Evolutionary conservation across 2,329 filamentous ascomycete genomes (phyloP).

Genomic region (Fusarium papillatum): DNA sequence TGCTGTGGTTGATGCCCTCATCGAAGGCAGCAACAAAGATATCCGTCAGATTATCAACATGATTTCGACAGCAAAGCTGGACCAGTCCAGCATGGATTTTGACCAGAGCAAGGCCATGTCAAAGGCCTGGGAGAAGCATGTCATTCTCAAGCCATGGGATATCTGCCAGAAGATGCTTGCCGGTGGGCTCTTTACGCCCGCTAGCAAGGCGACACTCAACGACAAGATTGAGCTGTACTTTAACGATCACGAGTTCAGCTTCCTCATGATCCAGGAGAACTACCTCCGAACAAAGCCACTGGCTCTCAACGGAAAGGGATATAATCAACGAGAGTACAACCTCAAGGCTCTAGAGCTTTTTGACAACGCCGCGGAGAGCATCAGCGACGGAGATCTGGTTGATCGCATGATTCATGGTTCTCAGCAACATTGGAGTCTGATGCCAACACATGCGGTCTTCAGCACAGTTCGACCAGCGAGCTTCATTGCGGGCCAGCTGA

Average conservation of each 20-base stretch:
- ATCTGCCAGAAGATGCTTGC: constrained; percentile 94
- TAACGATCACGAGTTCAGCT: constrained; percentile 98
- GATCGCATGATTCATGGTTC: constrained; percentile 99
- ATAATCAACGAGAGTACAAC: constrained; percentile 75
- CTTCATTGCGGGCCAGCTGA: constrained; percentile 84
- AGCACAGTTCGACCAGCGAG: constrained; percentile 94
- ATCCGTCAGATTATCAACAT: constrained; percentile 99
- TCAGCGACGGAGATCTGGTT: constrained; percentile 96
- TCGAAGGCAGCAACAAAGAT: constrained; percentile 95
- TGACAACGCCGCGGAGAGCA: constrained; percentile 92
- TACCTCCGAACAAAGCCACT: constrained; percentile 89
- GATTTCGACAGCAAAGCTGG: constrained; percentile 93
- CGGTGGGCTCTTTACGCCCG: constrained; percentile 85
- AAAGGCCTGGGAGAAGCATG: constrained; percentile 98
- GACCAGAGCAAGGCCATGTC: constrained; percentile 94
- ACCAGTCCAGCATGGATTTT: constrained; percentile 83
- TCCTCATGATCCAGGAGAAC: constrained; percentile 98
- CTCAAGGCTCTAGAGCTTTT: constrained; percentile 89
- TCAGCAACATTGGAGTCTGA: constrained; percentile 98
- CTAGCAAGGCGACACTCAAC: constrained; percentile 89
- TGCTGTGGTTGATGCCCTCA: constrained; percentile 90
- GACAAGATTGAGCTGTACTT: constrained; percentile 99
- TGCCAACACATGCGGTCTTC: constrained; percentile 96
- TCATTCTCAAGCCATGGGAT: constrained; percentile 97
- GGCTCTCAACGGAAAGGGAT: constrained; percentile 67